Conservation (phyloP, 208 protist genomes). For the Wallacemonas sp. region DNA sequence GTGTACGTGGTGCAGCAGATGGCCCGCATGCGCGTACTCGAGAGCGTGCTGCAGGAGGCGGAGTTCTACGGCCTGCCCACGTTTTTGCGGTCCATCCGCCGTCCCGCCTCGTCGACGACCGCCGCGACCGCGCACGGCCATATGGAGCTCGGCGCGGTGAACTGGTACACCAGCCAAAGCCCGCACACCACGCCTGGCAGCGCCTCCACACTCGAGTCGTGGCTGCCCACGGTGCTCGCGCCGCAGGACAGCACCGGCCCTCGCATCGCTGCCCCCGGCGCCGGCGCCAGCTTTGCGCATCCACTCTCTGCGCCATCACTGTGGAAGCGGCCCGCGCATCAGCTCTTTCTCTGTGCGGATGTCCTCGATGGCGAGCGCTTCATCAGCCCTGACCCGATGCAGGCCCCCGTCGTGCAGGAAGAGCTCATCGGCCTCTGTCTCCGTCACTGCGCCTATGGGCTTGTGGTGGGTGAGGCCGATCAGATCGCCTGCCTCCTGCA, state of each 20-base stretch:
- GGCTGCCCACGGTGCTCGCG: conserved; percentile 6
- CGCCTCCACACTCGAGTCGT: not conserved
- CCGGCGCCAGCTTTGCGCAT: not conserved
- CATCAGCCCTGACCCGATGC: conserved; percentile 41
- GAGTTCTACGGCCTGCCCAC: conserved; percentile 83
- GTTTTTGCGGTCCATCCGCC: conserved; percentile 85
- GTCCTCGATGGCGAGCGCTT: conserved; percentile 54
- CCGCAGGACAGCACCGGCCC: not conserved
- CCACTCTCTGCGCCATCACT: conserved; percentile 16
- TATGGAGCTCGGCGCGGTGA: not conserved
- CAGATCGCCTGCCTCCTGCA: conserved; percentile 55
- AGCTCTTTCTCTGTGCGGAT: conserved; percentile 61
- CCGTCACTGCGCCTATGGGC: conserved; percentile 56
- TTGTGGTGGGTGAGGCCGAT: conserved; percentile 79
- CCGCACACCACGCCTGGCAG: not conserved
- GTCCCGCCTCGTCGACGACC: conserved; percentile 1
- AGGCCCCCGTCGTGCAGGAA: conserved; percentile 69
- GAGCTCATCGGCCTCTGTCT: conserved; percentile 63
- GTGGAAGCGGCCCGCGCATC: not conserved
- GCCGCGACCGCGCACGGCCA: not conserved
- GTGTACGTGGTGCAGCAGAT: conserved; percentile 61
- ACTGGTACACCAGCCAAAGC: not conserved
- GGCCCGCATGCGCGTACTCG: conserved; percentile 38
- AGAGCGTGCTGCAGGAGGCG: conserved; percentile 43
- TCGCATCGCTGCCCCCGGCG: not conserved